Evolutionary conservation across 1,284 basidiomycete species (phyloP).

Genomic region (Apiotrichum montevideense): DNA sequence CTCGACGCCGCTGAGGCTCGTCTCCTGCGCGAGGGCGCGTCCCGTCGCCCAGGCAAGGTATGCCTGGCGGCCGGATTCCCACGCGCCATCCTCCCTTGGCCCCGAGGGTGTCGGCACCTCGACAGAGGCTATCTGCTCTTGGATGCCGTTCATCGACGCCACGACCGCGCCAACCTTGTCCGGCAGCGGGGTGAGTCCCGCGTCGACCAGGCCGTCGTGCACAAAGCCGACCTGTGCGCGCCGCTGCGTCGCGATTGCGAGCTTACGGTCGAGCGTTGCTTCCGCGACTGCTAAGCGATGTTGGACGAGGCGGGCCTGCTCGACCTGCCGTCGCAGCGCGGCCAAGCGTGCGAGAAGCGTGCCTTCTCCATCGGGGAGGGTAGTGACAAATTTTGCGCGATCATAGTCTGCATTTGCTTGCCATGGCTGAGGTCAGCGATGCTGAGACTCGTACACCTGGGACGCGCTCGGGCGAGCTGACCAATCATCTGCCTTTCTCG

Average conservation of each 20-base stretch:
- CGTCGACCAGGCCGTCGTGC: slow-evolving; percentile 25
- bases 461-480: too few species aligned
- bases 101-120: slow-evolving; percentile 12
- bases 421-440: slow-evolving; percentile 37
- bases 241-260: slow-evolving; percentile 35
- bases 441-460: too few species aligned
- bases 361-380: slow-evolving; percentile 30
- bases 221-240: slow-evolving; percentile 44
- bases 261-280: slow-evolving; percentile 32
- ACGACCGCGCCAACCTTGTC: slow-evolving; percentile 22
- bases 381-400: slow-evolving; percentile 38
- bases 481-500: not conserved
- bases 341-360: slow-evolving; percentile 30
- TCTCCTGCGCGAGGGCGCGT: slow-evolving; percentile 18
- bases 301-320: slow-evolving; percentile 37
- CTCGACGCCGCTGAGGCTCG: slow-evolving; percentile 15
- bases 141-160: slow-evolving; percentile 25
- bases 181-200: slow-evolving; percentile 35
- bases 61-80: slow-evolving; percentile 45
- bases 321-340: slow-evolving; percentile 36
- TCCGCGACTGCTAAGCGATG: slow-evolving; percentile 38
- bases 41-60: slow-evolving; percentile 45
- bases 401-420: slow-evolving; percentile 44
- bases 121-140: slow-evolving; percentile 26
- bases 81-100: slow-evolving; percentile 19